Evolutionary conservation across 164 flowering plant genomes (phyloP).

Genomic region (Vitis rotundifolia): DNA sequence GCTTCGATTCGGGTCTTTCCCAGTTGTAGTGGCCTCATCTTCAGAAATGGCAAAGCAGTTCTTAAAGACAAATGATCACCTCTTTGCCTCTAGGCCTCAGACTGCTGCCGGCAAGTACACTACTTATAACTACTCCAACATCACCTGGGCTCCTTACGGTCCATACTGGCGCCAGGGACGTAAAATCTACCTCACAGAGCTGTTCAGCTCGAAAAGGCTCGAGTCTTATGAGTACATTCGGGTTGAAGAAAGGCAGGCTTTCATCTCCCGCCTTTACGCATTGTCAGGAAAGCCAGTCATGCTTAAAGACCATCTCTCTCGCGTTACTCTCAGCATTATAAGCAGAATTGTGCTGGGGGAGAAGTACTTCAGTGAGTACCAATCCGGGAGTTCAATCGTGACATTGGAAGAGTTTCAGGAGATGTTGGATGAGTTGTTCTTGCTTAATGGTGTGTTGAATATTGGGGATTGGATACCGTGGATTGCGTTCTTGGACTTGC

Average conservation of each 20-base stretch:
- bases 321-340: slow-evolving; percentile 6
- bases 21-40: slow-evolving; percentile 24
- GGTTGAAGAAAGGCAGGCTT: slow-evolving; percentile 13
- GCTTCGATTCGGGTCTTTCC: slow-evolving; percentile 24
- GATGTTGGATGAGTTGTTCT: slow-evolving; percentile 26
- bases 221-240: slow-evolving; percentile 26
- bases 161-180: no score
- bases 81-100: slow-evolving; percentile 22
- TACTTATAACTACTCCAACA: slow-evolving; percentile 15
- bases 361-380: slow-evolving; percentile 9
- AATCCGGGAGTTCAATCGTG: background rate
- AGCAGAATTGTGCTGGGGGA: slow-evolving; percentile 20
- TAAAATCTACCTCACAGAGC: no score
- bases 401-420: slow-evolving; percentile 15
- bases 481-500: slow-evolving; percentile 21
- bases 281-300: background rate
- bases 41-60: slow-evolving; percentile 17
- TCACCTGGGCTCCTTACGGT: no score
- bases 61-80: slow-evolving; percentile 18
- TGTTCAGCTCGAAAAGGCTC: slow-evolving; percentile 17
- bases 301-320: slow-evolving; percentile 12
- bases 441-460: slow-evolving; percentile 24
- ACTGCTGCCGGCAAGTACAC: slow-evolving; percentile 29
- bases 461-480: slow-evolving; percentile 25
- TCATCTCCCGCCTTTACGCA: background rate